Conservation (phyloP, 352 stramenopile species). For the Pythium chondricola region DNA sequence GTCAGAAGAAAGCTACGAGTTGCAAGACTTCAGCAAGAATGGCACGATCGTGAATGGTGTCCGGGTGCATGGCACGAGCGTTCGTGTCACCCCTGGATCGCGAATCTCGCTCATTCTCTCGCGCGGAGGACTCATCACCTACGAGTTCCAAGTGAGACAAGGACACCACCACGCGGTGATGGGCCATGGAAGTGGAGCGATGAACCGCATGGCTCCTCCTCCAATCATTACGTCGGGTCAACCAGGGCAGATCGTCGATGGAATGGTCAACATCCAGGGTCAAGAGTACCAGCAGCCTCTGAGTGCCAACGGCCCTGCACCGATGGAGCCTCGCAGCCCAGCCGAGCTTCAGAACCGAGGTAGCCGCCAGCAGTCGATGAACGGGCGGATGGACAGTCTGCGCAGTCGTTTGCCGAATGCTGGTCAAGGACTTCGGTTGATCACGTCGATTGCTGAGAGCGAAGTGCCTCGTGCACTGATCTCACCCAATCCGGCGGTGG, state of each 20-base stretch:
- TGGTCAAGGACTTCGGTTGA: slow-evolving; percentile 68
- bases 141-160: slow-evolving; percentile 75
- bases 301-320: slow-evolving; percentile 12
- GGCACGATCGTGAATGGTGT: slow-evolving; percentile 87
- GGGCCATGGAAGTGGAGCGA: not conserved
- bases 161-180: not conserved
- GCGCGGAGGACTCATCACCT: slow-evolving; percentile 74
- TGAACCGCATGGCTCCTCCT: slow-evolving; percentile 25
- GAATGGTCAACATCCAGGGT: slow-evolving; percentile 38
- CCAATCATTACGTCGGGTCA: slow-evolving; percentile 39
- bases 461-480: slow-evolving; percentile 76
- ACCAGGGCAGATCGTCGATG: slow-evolving; percentile 27
- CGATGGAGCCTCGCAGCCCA: slow-evolving; percentile 56
- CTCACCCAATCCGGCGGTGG: slow-evolving; percentile 80
- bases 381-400: slow-evolving; percentile 16
- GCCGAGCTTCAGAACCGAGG: slow-evolving; percentile 82
- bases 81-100: slow-evolving; percentile 59
- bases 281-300: slow-evolving; percentile 75
- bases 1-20: slow-evolving; percentile 61
- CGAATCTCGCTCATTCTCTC: slow-evolving; percentile 84
- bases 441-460: slow-evolving; percentile 76
- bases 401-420: slow-evolving; percentile 25
- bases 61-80: slow-evolving; percentile 70
- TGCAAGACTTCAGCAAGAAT: slow-evolving; percentile 89
- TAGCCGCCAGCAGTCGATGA: slow-evolving; percentile 21